These are phyloP conservation scores for Calonectria crousiana DNA, from an alignment of 2,329 filamentous ascomycete species.

Conservation along the genomic window DNA sequence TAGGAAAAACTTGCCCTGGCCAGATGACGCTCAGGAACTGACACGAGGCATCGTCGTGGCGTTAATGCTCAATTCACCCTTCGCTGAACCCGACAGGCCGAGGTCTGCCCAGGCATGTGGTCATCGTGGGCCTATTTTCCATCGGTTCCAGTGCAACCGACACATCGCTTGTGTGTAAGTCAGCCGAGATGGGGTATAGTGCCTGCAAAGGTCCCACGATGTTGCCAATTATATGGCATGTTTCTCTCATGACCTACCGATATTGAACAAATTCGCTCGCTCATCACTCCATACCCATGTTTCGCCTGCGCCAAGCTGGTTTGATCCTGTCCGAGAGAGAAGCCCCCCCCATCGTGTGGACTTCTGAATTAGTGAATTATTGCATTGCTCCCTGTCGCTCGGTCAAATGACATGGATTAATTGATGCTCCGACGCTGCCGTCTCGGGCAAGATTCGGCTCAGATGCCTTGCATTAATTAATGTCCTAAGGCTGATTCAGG, in stretches of 20 bases:
- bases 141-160: slow-evolving; percentile 35
- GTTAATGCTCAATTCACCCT: slow-evolving; percentile 19
- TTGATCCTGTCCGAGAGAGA: slow-evolving; percentile 2
- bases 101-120: neutral
- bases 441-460: neutral
- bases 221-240: slow-evolving; percentile 29
- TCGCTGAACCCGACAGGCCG: neutral
- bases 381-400: slow-evolving; percentile 12
- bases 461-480: slow-evolving; percentile 13
- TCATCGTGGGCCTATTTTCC: slow-evolving; percentile 31
- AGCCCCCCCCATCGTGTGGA: neutral
- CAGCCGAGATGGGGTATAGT: slow-evolving; percentile 23
- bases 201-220: slow-evolving; percentile 38
- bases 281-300: slow-evolving; percentile 30
- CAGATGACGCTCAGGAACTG: slow-evolving; percentile 1
- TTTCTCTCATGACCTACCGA: slow-evolving; percentile 36
- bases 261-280: slow-evolving; percentile 24
- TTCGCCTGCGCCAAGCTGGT: slow-evolving; percentile 15
- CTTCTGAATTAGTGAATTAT: slow-evolving; percentile 1
- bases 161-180: slow-evolving; percentile 31
- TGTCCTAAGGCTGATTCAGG: slow-evolving; percentile 7
- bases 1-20: slow-evolving; percentile 5
- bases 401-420: slow-evolving; percentile 7
- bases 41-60: slow-evolving; percentile 12
- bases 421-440: neutral